Evolutionary conservation across 1,284 basidiomycete species (phyloP), one percentile per base, ranked within the genome.

Genomic region (Ustilago curta): DNA sequence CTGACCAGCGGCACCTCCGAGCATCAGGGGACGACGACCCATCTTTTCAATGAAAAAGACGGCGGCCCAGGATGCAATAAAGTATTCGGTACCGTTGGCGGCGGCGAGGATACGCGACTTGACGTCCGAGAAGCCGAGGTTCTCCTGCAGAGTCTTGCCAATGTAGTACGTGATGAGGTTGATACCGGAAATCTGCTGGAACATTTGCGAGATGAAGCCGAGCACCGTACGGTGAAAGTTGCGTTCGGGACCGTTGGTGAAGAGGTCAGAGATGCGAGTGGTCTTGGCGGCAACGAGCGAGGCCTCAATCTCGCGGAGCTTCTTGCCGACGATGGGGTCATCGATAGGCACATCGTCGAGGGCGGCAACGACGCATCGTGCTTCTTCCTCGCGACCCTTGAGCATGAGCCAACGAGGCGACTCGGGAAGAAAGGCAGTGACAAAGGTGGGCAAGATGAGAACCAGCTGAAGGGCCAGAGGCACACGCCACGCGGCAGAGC

Each of bases 161-260:
- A 81, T 81, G 67, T 83, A 83, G 65, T 84, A 82, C n/a, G 82
- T 83, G 66, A 80, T 76, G 42, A 83, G 68, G 61, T 82, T 82
- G 61, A 83, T 82, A 70, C 80, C 78, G 18, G 71, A 70, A 39
- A 82, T 80, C 67, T 84, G 82, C 74, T 84, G 82, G 77, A 81
- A 82, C 81, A 82, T 82, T 50, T 84, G 82, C 52, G 71, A 75
- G 16, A 79, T 55, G 55, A 83, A 82, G 21, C 76, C 82, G 21
- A 84, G 80, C 0, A 61, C 55, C 19, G 79, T 77, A 8, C 82
- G 76, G 67, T 84, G 82, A 69, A 84, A 82, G 71, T 84, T 81
- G 59, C 79, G 75, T 48, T 81, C 76, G 19, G 72, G 58, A n/a
- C 82, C 82, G 55, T 83, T 79, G 49, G 70, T 79, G 61, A 84